Base-by-base conservation (phyloP, 78 protist species). In the slime mould (Dictyostelium discoideum) region DNA sequence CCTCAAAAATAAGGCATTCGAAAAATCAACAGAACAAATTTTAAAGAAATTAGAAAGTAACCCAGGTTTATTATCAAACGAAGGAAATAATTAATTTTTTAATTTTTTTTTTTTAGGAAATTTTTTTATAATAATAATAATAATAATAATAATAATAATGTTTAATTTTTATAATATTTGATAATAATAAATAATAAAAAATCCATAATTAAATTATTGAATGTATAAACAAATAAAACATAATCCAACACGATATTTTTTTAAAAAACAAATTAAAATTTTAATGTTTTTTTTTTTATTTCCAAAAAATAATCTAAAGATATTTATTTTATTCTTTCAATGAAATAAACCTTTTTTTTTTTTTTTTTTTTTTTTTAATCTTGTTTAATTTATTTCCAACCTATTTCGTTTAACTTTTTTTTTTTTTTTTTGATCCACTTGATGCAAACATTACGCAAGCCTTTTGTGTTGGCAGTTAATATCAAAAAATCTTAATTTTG, bases 1-100 rank as follows among this genome's bases (percentile, higher is more conserved):
- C 13, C 1, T 78, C n/a, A 22, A 57, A 50, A 48, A 20, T 20
- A 57, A 60, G 80, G 95, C 95, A 24, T 90, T 90, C 84, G 95
- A 90, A 72, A 63, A 90, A 90, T 39, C 95, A 44, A 26, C 95
- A 3, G 80, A 73, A 39, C 50, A 50, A 14, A 72, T 90, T 90
- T 57, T 77, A 63, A 77, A 80, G 11, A 90, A 72, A 39, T 22
- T 82, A 29, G 72, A 90, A 22, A 79, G 60, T 3, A 86, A 86
- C 39, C 92, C 92, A 50, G 65, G 65, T 60, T 60, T 60, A 60
- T 60, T 60, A 5, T 60, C 69, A 60, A 60, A 60, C 69, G 69
- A 60, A 60, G 69, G 69, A 60, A 14, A 26, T 18, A 29, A 37
- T 20, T 39, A 44, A 37, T 77, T 69, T 69, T 26, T 26, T 26